These are phyloP conservation scores for Takashimella tepidaria DNA, from an alignment of 1,284 basidiomycete genomes.

Conservation along the genomic window DNA sequence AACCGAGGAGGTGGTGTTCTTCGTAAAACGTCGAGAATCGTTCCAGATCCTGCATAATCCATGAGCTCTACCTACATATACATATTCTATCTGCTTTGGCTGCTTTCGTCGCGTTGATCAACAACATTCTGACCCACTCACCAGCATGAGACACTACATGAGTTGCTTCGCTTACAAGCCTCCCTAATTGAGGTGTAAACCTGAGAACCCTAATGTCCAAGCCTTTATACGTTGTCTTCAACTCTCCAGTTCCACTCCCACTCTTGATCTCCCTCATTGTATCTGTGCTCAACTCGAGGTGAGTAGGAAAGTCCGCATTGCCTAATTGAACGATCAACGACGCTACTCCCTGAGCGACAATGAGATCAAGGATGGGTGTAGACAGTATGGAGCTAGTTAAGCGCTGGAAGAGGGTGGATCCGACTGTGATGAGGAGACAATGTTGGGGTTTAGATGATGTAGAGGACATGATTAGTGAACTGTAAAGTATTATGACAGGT, in stretches of 20 bases:
- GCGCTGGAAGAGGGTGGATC: constrained; percentile 76
- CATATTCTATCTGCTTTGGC: too few relatives aligned
- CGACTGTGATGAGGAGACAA: constrained; percentile 72
- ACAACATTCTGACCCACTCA: constrained; percentile 47
- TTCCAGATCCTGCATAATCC: constrained; percentile 94
- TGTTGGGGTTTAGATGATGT: neutral
- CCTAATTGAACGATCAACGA: constrained; percentile 71
- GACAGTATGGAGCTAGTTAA: constrained; percentile 65
- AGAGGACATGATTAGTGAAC: too few relatives aligned
- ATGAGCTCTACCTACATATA: too few relatives aligned
- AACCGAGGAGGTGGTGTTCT: constrained; percentile 58
- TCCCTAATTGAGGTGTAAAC: constrained; percentile 64
- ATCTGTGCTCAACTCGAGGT: constrained; percentile 28
- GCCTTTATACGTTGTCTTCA: constrained; percentile 40
- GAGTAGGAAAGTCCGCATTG: constrained; percentile 48
- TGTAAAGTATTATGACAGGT: too few relatives aligned
- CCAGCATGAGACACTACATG: constrained; percentile 90
- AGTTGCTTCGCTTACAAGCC: constrained; percentile 62
- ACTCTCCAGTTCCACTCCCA: constrained; percentile 7
- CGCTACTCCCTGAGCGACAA: constrained; percentile 57
- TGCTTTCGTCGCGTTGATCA: neutral
- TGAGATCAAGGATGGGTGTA: constrained; percentile 54
- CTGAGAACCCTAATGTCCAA: constrained; percentile 61
- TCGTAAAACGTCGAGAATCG: constrained; percentile 82
- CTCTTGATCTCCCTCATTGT: constrained; percentile 13